phyloP scores from a whole-genome alignment of 2,329 filamentous ascomycete species.

The Apiospora pterosperma region DNA sequence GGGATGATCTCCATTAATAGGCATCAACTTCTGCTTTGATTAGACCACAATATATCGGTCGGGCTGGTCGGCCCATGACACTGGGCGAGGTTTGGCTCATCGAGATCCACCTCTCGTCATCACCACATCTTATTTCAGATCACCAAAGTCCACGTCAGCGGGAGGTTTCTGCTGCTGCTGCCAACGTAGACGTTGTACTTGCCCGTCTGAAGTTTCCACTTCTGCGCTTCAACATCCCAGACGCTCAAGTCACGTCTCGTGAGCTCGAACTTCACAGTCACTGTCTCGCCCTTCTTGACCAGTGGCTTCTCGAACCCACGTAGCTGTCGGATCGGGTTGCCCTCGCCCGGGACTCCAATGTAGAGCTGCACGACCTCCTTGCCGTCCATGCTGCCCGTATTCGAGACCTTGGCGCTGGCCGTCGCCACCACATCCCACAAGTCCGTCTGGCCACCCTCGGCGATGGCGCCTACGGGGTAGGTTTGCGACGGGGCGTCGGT shows the following conservation, averaged over 20 bases:
- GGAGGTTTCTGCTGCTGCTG: conserved; percentile 24
- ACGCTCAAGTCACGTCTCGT: conserved; percentile 45
- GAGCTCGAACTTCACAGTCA: conserved; percentile 41
- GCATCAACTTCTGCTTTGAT: not conserved
- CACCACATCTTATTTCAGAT: not conserved
- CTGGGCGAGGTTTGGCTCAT: too few relatives aligned
- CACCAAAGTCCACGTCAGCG: not conserved
- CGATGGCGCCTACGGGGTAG: conserved; percentile 15
- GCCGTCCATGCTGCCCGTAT: conserved; percentile 47
- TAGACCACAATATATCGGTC: too few relatives aligned
- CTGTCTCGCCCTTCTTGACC: conserved; percentile 37
- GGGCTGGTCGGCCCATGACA: too few relatives aligned
- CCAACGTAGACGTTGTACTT: conserved; percentile 28
- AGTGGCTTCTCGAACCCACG: conserved; percentile 50
- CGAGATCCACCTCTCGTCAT: not conserved
- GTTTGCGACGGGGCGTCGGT: conserved; percentile 5
- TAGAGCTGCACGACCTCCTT: conserved; percentile 55
- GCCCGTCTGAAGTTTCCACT: conserved; percentile 35
- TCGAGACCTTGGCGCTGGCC: conserved; percentile 44
- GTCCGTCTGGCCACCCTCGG: conserved; percentile 50
- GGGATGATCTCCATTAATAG: not conserved
- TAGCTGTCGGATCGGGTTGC: conserved; percentile 46
- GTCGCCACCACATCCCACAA: conserved; percentile 50
- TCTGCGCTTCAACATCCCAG: conserved; percentile 41
- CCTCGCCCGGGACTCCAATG: conserved; percentile 37